Evolutionary conservation across 2,329 filamentous ascomycete genomes (phyloP).

Genomic region (Xylaria sp.): DNA sequence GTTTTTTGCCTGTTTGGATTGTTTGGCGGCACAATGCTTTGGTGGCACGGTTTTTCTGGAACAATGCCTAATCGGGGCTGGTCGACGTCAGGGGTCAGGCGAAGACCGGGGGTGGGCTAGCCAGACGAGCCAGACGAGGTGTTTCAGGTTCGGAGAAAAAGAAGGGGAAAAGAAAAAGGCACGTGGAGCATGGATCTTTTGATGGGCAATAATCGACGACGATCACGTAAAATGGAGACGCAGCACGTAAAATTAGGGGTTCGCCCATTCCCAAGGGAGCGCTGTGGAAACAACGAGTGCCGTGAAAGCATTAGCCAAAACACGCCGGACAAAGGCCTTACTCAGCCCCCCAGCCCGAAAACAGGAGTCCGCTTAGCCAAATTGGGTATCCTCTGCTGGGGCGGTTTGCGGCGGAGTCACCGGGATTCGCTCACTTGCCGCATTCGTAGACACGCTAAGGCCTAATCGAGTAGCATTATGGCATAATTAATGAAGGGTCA

Average conservation of each 20-base stretch:
- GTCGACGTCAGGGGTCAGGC: conserved; percentile 34
- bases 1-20: conserved; percentile 26
- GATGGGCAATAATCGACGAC: neutral
- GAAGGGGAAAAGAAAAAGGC: conserved; percentile 5
- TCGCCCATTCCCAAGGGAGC: conserved; percentile 1
- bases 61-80: conserved; percentile 43
- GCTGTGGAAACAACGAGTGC: conserved; percentile 8
- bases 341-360: conserved; percentile 3
- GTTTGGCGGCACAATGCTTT: conserved; percentile 33
- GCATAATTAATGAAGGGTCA: neutral
- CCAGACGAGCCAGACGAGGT: conserved; percentile 13
- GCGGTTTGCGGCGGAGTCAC: conserved; percentile 15
- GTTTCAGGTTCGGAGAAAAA: conserved; percentile 32
- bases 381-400: neutral
- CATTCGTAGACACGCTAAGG: conserved; percentile 1
- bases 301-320: conserved; percentile 4
- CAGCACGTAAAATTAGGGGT: conserved; percentile 6
- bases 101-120: conserved; percentile 2
- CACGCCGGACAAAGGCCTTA: neutral
- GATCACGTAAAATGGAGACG: neutral
- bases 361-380: neutral
- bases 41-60: conserved; percentile 43
- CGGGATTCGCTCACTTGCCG: conserved; percentile 13
- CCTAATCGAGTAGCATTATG: conserved; percentile 8
- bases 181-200: conserved; percentile 28